Base-by-base conservation (phyloP, 108 stramenopile species). In the Cyclostephanos invisitatus region DNA sequence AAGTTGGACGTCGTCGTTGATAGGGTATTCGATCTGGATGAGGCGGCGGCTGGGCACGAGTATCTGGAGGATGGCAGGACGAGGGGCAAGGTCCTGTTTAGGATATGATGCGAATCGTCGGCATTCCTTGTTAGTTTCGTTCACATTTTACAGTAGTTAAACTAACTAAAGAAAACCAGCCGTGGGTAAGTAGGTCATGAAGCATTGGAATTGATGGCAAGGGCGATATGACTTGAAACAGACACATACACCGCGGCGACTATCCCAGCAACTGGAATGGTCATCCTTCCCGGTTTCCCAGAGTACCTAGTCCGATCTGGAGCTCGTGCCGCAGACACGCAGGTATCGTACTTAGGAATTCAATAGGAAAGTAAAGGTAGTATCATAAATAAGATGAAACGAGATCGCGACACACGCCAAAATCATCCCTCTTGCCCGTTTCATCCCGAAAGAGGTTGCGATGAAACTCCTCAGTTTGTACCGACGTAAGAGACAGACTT, bases 31-130 rank as follows among this genome's bases (percentile, higher is more conserved):
- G 32, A 74, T 4, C 77, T 95, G 50, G 89, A 89, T 6, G 64
- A 90, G 50, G 89, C 85, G 10, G 76, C 77, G 38, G 78, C 84
- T 18, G 94, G 87, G 14, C 94, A 95, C 75, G 69, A 79, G 54
- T 91, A 90, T 62, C 74, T 95, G 36, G 91, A 95, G 64, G 70
- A 83, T 36, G 94, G 94, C 69, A 83, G 78, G 38, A 88, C 87
- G 22, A 90, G 78, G 67, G 94, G 94, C 21, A 95, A 95, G 75
- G 82, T 95, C 47, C 74, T 95, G 27, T 89, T 17, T 59, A 59
- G 15, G 35, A 32, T 59, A 21, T 97, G 44, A 46, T 15, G 15
- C 44, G 40, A 7, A 8, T 40, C n/a, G n/a, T n/a, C n/a, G n/a
- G n/a, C n/a, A n/a, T n/a, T n/a, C n/a, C n/a, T n/a, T n/a, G n/a